Evolutionary conservation across 208 protist species (phyloP), one percentile per base, ranked within the genome.

Genomic region (Crithidia acanthocephali): DNA sequence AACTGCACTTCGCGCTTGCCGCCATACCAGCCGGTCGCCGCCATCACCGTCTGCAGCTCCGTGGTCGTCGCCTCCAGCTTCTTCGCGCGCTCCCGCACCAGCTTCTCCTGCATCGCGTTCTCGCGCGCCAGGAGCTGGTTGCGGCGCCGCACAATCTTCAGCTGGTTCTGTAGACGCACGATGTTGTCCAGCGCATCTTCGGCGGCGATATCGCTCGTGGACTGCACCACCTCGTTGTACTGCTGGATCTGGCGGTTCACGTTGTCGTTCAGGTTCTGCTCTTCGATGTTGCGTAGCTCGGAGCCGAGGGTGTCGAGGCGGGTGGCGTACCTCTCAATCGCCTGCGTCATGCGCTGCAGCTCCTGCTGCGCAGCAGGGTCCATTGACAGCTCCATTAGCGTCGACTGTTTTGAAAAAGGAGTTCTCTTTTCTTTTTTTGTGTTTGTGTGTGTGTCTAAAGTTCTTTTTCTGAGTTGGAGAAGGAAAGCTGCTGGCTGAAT

Each of bases 171-270:
- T 65, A 96, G 44, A 20, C 90, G 83, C 44, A 94, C 84, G 30
- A 96, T 81, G 74, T 78, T 84, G 62, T 97, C 93, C 33, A 95
- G 76, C 1, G 86, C 91, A 56, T 96, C 93, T 63, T 97, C 88
- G 16, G 89, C 88, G 16, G 88, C 79, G 61, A 97, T 90, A 20
- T 83, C 84, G 23, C 59, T 68, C 30, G 72, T 66, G 63, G 87
- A 63, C 40, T 82, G 63, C 22, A 55, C 33, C 37, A 68, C 53
- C 37, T 74, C 62, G 62, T 90, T 83, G 66, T 90, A 90, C 53
- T 91, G 79, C 47, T 84, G 75, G 50, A 94, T 85, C 65, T 93
- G 83, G 27, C 75, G 76, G 15, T 58, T 83, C 18, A 89, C 79
- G n/a, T 89, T 84, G 56, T 96, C 87, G 65, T 81, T 83, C 15